Base-by-base conservation (phyloP, 768 basidiomycete genomes). In the Auriscalpium vulgare region DNA sequence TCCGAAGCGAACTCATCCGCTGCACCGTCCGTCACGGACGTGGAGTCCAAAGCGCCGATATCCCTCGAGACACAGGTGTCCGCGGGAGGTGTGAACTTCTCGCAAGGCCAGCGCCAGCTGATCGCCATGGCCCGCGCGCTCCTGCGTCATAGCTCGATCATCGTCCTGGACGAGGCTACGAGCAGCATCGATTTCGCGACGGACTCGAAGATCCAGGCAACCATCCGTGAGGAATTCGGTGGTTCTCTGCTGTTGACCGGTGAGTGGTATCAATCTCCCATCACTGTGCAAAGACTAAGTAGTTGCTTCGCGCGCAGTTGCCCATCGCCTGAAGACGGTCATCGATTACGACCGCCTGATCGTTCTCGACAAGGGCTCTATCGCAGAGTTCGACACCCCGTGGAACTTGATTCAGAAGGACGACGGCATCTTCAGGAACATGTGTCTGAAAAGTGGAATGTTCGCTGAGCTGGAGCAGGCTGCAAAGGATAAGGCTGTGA, bases 261-360 rank as follows among this genome's bases (percentile, higher is more conserved):
- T 87, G 61, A 9, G 80, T 72, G 5, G 8, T n/a, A 29, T 29
- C 29, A 1, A 4, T 5, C 7, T 29, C 7, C 10, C 14, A 10
- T 58, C 29, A 38, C 11, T 50, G 21, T 17, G 47, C 8, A 21
- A 65, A 59, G 50, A 58, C 58, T 65, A 50, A 63, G 40, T 6
- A 5, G 40, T 8, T 8, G 3, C 3, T 9, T 29, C 8, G 3
- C 17, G 40, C 17, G 29, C 54, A 80, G 84, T 91, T 51, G 87
- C 88, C 0, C 88, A 91, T 68, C 78, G 89, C 43, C 69, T 91
- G 56, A 77, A 80, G 53, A 90, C 88, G 1, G 81, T 91, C 54
- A 88, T 89, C 57, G 88, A 94, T 68, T 85, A 94, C 63, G 85
- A 87, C 69, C 75, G 85, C 36, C 70, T 94, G 57, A 78, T 93